Conservation (phyloP, 139 green algal genomes). For the Coelastrella sp. region DNA sequence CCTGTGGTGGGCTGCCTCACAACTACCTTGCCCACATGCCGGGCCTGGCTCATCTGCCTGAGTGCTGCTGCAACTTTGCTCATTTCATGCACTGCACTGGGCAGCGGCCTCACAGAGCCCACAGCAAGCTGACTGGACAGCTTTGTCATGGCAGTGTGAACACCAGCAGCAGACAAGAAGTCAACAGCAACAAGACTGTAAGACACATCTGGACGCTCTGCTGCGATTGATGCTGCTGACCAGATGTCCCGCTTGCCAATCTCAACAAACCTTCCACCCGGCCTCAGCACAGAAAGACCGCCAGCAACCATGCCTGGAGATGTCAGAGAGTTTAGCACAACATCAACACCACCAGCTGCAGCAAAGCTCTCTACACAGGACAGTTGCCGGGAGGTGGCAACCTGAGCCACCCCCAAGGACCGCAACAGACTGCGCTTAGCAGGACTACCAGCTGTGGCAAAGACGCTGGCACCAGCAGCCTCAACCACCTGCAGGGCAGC, state of each 20-base stretch:
- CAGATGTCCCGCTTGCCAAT: constrained; percentile 94
- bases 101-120: constrained; percentile 55
- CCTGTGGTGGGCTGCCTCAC: constrained; percentile 44
- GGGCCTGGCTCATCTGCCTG: constrained; percentile 87
- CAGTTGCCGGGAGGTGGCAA: constrained; percentile 57
- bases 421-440: constrained; percentile 82
- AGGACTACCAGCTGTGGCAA: constrained; percentile 78
- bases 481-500: constrained; percentile 72
- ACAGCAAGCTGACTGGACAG: constrained; percentile 54
- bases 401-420: constrained; percentile 56
- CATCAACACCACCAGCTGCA: constrained; percentile 60
- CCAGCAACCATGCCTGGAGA: constrained; percentile 78
- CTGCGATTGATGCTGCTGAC: constrained; percentile 60
- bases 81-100: constrained; percentile 52
- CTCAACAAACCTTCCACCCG: constrained; percentile 80
- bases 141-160: constrained; percentile 55
- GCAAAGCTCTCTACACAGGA: constrained; percentile 47
- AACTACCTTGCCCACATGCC: constrained; percentile 90
- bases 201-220: constrained; percentile 81
- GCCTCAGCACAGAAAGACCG: constrained; percentile 65
- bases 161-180: constrained; percentile 76
- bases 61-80: constrained; percentile 62
- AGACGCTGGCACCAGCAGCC: constrained; percentile 49
- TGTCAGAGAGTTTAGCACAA: constrained; percentile 88
- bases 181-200: constrained; percentile 88